Conservation (phyloP, 192 early-diverging fungal genomes). For the Chytriomyces sp. region DNA sequence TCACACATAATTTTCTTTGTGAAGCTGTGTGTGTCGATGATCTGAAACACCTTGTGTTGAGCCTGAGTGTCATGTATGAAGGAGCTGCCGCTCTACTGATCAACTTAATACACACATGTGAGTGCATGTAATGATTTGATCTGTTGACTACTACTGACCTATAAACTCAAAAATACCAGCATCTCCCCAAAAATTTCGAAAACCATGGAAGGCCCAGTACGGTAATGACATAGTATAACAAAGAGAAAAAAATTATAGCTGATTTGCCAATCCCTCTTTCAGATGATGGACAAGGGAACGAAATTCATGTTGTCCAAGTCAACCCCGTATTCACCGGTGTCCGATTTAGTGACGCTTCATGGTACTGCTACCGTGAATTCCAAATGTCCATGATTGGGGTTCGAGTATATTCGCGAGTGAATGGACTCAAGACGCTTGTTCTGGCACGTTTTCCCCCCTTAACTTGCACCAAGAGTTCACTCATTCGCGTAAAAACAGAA, state of each 20-base stretch:
- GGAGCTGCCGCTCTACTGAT: constrained; percentile 64
- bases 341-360: constrained; percentile 64
- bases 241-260: neutral
- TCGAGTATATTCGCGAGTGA: neutral
- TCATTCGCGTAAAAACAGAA: constrained; percentile 56
- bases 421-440: neutral
- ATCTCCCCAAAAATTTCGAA: constrained; percentile 33
- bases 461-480: neutral
- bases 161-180: constrained; percentile 40
- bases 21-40: constrained; percentile 47
- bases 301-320: constrained; percentile 61
- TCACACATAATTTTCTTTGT: neutral
- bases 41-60: constrained; percentile 50
- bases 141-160: neutral
- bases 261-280: neutral
- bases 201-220: constrained; percentile 73
- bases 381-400: constrained; percentile 50
- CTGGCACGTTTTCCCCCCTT: neutral
- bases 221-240: constrained; percentile 35
- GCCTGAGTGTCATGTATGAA: constrained; percentile 37
- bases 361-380: constrained; percentile 47
- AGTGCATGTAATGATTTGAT: neutral
- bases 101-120: constrained; percentile 64
- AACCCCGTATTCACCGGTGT: constrained; percentile 63
- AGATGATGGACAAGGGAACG: constrained; percentile 70